A percentile compares a stretch with the other conserved stretches of the same genome.
Conservation (phyloP, 208 protist genomes). For the Trypanosoma brucei region DNA sequence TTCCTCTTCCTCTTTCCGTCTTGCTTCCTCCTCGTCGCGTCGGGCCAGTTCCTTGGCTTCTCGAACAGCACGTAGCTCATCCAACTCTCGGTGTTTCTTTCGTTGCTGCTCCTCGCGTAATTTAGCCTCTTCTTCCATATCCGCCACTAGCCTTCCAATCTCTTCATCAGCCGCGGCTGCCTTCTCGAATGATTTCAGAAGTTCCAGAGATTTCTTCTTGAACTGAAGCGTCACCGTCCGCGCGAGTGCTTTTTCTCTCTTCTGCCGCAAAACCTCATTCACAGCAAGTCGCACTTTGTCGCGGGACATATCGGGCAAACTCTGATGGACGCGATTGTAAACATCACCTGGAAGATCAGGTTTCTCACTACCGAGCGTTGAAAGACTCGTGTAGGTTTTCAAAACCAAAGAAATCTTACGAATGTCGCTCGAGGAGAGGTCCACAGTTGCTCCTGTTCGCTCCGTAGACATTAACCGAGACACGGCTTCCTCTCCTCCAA, state of each 20-base stretch:
- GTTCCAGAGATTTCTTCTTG: constrained; percentile 14
- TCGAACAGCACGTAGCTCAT: constrained; percentile 23
- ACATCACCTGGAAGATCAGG: constrained; percentile 15
- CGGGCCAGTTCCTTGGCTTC: constrained; percentile 24
- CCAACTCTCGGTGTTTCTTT: constrained; percentile 11
- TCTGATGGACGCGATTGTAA: constrained; percentile 23
- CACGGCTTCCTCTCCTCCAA: constrained; percentile 7
- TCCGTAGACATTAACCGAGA: background rate
- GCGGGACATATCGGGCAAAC: constrained; percentile 12
- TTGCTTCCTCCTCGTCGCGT: constrained; percentile 28
- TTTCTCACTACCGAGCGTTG: background rate
- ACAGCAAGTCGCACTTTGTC: constrained; percentile 7
- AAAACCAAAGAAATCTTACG: constrained; percentile 26
- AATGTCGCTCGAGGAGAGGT: constrained; percentile 6
- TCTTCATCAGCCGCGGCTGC: constrained; percentile 16
- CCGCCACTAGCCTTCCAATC: constrained; percentile 16
- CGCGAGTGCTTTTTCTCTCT: constrained; percentile 4
- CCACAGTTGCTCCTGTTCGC: background rate
- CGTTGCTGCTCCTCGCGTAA: constrained; percentile 25
- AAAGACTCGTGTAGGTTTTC: constrained; percentile 17
- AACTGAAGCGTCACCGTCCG: constrained; percentile 22
- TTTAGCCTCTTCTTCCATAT: constrained; percentile 23
- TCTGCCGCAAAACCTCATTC: constrained; percentile 19
- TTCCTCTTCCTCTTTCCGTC: constrained; percentile 34
- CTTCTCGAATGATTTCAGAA: constrained; percentile 25